These are phyloP conservation scores for Gastrolobium villosum DNA, from an alignment of 306 rosid genomes.

Conservation along the genomic window DNA sequence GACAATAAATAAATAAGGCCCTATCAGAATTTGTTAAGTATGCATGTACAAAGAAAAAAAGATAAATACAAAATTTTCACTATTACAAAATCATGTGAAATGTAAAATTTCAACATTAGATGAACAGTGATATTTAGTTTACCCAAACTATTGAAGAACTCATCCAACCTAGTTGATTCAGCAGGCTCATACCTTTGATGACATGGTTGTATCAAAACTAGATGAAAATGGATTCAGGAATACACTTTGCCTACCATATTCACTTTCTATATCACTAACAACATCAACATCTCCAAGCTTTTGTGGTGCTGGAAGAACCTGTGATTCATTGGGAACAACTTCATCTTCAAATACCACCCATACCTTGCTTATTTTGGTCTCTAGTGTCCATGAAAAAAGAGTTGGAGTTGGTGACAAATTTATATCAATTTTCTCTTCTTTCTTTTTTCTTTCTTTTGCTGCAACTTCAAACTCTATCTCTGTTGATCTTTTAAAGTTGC, in stretches of 20 bases:
- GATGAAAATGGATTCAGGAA: conserved; percentile 50
- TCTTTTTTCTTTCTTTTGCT: conserved; percentile 42
- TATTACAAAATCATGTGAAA: too few relatives aligned
- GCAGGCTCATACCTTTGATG: conserved; percentile 40
- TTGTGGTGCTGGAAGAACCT: conserved; percentile 45
- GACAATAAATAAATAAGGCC: too few relatives aligned
- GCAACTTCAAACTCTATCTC: conserved; percentile 46
- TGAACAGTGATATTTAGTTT: conserved; percentile 29
- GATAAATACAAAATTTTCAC: too few relatives aligned
- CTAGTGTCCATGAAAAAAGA: conserved; percentile 60
- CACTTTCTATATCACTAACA: conserved; percentile 30
- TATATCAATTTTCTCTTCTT: conserved; percentile 51
- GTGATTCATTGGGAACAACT: conserved; percentile 48
- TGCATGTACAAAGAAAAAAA: too few relatives aligned
- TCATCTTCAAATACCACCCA: conserved; percentile 81
- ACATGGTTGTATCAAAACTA: conserved; percentile 44
- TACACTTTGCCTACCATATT: conserved; percentile 35
- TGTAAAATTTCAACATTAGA: not conserved
- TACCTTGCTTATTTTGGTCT: conserved; percentile 71
- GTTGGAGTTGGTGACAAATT: conserved; percentile 42
- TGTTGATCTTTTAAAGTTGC: conserved; percentile 38
- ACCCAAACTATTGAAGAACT: conserved; percentile 44
- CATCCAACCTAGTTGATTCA: conserved; percentile 44
- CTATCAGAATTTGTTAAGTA: too few relatives aligned
- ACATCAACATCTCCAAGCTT: conserved; percentile 38